These are phyloP conservation scores for Phytophthora podocarpi DNA, from an alignment of 352 stramenopile species.

Conservation along the genomic window DNA sequence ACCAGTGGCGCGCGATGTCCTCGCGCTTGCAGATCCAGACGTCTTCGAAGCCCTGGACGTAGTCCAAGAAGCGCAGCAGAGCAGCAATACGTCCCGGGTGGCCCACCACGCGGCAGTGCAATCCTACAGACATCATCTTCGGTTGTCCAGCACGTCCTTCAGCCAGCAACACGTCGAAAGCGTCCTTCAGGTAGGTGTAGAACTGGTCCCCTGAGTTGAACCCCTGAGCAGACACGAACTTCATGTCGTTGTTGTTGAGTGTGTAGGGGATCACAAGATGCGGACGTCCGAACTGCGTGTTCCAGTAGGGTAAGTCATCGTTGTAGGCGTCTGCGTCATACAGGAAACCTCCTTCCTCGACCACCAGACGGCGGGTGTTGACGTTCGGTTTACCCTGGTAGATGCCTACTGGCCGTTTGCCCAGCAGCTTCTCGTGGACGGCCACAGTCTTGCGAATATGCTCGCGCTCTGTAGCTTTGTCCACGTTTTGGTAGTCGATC, in stretches of 20 bases:
- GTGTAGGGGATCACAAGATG: constrained; percentile 97
- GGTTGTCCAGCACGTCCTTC: constrained; percentile 86
- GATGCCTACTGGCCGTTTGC: constrained; percentile 92
- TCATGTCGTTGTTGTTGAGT: constrained; percentile 97
- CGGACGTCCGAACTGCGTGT: constrained; percentile 81
- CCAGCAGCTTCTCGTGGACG: constrained; percentile 90
- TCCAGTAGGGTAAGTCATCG: constrained; percentile 97
- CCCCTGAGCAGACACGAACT: constrained; percentile 92
- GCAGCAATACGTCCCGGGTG: constrained; percentile 90
- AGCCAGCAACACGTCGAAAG: constrained; percentile 87
- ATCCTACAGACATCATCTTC: constrained; percentile 96
- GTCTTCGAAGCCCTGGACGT: constrained; percentile 89
- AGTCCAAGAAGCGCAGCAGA: constrained; percentile 94
- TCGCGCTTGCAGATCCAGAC: constrained; percentile 94
- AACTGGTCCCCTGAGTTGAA: constrained; percentile 95
- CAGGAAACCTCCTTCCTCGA: constrained; percentile 94
- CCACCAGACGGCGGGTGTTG: constrained; percentile 90
- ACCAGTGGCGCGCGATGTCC: constrained; percentile 95
- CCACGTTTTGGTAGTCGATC: constrained; percentile 96
- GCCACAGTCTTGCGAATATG: constrained; percentile 93
- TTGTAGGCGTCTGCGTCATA: constrained; percentile 97
- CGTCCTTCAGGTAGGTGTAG: constrained; percentile 92
- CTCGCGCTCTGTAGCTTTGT: constrained; percentile 90
- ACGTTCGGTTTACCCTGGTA: constrained; percentile 97
- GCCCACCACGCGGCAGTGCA: constrained; percentile 93